A percentile compares a stretch with the other conserved stretches of the same genome.
Conservation (phyloP, 768 basidiomycete genomes). For the Tulasnella calospora region DNA sequence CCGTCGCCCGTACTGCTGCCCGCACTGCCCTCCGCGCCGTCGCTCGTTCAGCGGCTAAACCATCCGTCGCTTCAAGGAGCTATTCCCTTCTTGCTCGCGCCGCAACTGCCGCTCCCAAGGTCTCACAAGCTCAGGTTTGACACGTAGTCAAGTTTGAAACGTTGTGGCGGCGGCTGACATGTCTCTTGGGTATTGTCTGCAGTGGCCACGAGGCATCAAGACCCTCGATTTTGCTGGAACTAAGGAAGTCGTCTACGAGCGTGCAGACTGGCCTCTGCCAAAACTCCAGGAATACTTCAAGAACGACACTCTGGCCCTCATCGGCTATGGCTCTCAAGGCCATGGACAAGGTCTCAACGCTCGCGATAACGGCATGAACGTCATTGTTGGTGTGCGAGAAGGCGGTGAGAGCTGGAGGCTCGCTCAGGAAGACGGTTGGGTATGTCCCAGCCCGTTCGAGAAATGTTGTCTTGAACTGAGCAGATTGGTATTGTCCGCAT, state of each 20-base stretch:
- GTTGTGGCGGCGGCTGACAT: constrained; percentile 18
- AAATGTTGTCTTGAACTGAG: not conserved
- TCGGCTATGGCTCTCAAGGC: constrained; percentile 98
- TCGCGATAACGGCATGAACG: constrained; percentile 97
- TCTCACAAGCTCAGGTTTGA: constrained; percentile 13
- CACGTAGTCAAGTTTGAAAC: not conserved
- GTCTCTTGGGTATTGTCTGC: constrained; percentile 26
- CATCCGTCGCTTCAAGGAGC: constrained; percentile 34
- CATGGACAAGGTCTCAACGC: constrained; percentile 99
- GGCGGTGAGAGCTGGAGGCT: constrained; percentile 95
- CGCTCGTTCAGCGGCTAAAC: constrained; percentile 37
- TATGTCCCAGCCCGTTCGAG: constrained; percentile 37
- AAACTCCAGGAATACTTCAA: constrained; percentile 99
- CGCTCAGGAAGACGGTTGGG: constrained; percentile 94
- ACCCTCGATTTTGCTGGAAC: constrained; percentile 95
- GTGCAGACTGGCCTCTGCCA: constrained; percentile 93
- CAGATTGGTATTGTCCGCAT: constrained; percentile 10
- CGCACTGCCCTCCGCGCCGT: constrained; percentile 42
- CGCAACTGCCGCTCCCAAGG: constrained; percentile 30
- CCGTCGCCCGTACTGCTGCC: constrained; percentile 43
- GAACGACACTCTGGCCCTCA: constrained; percentile 97
- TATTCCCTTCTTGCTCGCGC: constrained; percentile 64
- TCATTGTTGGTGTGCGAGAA: constrained; percentile 97
- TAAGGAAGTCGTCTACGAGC: constrained; percentile 90
- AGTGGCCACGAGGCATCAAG: constrained; percentile 69